phyloP scores from a whole-genome alignment of 1,139 yeast species.

The Hanseniaspora gamundiae region DNA sequence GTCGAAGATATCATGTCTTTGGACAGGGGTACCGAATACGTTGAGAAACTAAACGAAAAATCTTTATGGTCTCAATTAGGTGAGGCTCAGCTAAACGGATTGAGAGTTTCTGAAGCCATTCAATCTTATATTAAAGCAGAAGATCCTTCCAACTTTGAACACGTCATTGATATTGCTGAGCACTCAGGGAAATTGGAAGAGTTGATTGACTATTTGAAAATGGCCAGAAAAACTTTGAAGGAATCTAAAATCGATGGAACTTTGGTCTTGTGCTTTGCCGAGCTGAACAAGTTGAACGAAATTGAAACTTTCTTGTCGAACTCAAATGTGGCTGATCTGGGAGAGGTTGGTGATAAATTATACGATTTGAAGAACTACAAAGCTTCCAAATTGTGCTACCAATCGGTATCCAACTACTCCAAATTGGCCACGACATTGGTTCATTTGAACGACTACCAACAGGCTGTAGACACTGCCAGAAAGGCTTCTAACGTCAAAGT shows the following conservation, averaged over 20 bases:
- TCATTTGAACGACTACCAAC: conserved; percentile 81
- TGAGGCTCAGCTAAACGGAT: conserved; percentile 89
- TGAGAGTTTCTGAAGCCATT: conserved; percentile 85
- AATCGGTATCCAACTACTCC: conserved; percentile 85
- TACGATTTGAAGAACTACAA: conserved; percentile 74
- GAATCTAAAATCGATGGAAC: conserved; percentile 93
- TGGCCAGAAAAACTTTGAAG: conserved; percentile 90
- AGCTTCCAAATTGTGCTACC: conserved; percentile 82
- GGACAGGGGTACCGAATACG: conserved; percentile 90
- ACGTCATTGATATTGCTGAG: conserved; percentile 89
- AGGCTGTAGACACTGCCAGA: conserved; percentile 97
- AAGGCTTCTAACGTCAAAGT: conserved; percentile 89
- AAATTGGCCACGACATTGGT: conserved; percentile 93
- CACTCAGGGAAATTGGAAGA: conserved; percentile 96
- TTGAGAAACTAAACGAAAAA: conserved; percentile 75
- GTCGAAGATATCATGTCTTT: conserved; percentile 89
- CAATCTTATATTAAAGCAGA: conserved; percentile 80
- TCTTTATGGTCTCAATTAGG: conserved; percentile 94
- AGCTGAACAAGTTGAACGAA: conserved; percentile 61
- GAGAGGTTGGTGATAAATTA: conserved; percentile 82
- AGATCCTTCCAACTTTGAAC: conserved; percentile 82
- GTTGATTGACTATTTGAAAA: conserved; percentile 68
- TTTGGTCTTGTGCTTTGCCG: conserved; percentile 75
- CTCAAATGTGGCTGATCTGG: conserved; percentile 87
- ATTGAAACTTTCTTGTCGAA: conserved; percentile 77